These are phyloP conservation scores for Curvularia sp. DNA, from an alignment of 2,329 filamentous ascomycete species.

Conservation along the genomic window DNA sequence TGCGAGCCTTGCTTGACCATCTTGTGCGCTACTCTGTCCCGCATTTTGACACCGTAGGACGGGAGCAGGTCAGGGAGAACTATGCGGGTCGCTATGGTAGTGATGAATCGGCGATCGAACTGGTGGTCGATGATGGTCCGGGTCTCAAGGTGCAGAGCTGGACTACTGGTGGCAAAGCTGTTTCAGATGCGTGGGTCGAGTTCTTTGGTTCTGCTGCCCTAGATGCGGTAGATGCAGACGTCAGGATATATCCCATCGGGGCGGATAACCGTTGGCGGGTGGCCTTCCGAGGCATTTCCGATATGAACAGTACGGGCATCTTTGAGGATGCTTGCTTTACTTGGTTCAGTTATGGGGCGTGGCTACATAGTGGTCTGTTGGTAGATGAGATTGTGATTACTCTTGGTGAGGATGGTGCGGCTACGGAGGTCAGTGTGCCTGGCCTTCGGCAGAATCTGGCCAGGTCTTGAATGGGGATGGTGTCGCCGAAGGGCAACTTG, in stretches of 20 bases:
- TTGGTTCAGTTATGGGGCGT: constrained; percentile 1
- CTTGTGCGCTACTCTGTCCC: constrained; percentile 1
- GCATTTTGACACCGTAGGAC: not conserved
- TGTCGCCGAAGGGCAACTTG: not conserved
- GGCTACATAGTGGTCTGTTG: constrained; percentile 1
- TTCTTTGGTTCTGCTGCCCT: not conserved
- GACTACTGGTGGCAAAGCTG: not conserved
- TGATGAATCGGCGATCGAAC: not conserved
- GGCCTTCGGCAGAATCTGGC: not conserved
- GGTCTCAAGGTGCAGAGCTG: not conserved
- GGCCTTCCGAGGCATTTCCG: constrained; percentile 1
- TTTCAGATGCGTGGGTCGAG: not conserved
- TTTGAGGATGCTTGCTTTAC: constrained; percentile 2
- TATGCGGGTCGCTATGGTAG: not conserved
- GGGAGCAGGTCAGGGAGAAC: not conserved
- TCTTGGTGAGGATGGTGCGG: not conserved
- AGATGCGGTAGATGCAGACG: not conserved
- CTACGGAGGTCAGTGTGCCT: constrained; percentile 1
- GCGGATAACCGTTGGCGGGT: not conserved
- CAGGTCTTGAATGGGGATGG: not conserved
- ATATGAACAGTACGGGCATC: not conserved
- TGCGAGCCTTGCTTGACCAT: constrained; percentile 1
- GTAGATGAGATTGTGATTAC: not conserved
- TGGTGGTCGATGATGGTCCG: not conserved
- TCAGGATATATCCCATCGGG: not conserved